These are phyloP conservation scores for Luffa aegyptiaca DNA, from an alignment of 306 rosid genomes.

Conservation along the genomic window DNA sequence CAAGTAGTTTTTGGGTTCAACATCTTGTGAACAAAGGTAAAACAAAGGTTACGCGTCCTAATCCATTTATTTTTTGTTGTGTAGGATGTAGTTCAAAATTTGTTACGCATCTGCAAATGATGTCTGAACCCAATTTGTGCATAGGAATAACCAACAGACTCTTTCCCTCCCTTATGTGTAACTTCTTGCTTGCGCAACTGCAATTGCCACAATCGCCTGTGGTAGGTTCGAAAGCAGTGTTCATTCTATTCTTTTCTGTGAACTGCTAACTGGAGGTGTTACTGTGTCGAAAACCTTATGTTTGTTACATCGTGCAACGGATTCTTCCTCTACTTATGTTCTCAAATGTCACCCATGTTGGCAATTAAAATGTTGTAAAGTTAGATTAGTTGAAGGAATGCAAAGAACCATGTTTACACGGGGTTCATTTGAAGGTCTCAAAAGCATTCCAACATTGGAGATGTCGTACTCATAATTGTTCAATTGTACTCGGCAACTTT, in stretches of 20 bases:
- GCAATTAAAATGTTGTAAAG: not conserved
- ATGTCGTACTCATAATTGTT: not conserved
- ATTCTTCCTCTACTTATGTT: not conserved
- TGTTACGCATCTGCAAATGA: conserved; percentile 5
- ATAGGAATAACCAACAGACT: conserved; percentile 10
- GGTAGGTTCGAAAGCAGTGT: not conserved
- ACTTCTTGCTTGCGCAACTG: conserved; percentile 2
- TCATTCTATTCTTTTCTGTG: not conserved
- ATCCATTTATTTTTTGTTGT: conserved; percentile 6
- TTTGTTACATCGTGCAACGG: not conserved
- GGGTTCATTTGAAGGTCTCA: not conserved
- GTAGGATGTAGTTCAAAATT: conserved; percentile 1
- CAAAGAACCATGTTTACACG: not conserved
- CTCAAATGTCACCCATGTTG: not conserved
- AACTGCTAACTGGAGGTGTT: not conserved
- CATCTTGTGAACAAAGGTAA: conserved; percentile 8
- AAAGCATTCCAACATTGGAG: not conserved
- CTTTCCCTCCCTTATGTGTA: not conserved
- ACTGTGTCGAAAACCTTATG: not conserved
- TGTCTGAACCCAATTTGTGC: conserved; percentile 11
- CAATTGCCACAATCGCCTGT: not conserved
- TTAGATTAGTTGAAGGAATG: not conserved
- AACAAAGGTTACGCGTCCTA: not conserved
- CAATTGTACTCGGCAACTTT: not conserved
- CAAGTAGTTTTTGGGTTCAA: conserved; percentile 4